Evolutionary conservation across 257 asterid genomes (phyloP).

Genomic region (Solanum dulcamara): DNA sequence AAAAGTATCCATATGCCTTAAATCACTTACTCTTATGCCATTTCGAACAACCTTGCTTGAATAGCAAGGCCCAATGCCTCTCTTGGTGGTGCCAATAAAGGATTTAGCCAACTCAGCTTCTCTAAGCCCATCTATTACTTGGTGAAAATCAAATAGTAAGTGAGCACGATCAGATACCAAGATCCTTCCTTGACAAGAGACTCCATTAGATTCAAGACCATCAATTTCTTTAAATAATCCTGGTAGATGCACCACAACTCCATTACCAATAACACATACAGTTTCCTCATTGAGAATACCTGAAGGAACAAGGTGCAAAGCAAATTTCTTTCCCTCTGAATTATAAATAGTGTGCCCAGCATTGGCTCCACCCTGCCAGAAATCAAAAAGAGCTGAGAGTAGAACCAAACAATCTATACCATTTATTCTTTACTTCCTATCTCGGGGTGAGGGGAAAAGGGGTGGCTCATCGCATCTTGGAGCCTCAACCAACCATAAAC

Average conservation of each 20-base stretch:
- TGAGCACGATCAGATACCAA: conserved; percentile 80
- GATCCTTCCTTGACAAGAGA: conserved; percentile 68
- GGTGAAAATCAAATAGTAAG: conserved; percentile 76
- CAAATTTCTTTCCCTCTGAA: conserved; percentile 81
- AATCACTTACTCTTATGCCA: conserved; percentile 76
- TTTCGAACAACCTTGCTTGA: no score
- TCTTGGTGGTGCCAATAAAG: conserved; percentile 75
- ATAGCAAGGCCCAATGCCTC: conserved; percentile 99
- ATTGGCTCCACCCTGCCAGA: conserved; percentile 99
- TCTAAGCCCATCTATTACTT: conserved; percentile 63
- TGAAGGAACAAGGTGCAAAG: conserved; percentile 88
- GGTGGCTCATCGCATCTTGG: no score
- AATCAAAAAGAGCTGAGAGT: no score
- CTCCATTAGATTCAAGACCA: conserved; percentile 67
- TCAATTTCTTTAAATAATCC: conserved; percentile 74
- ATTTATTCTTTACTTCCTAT: no score
- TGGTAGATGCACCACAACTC: conserved; percentile 79
- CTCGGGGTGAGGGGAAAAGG: no score
- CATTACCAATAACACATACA: conserved; percentile 61
- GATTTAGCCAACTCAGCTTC: conserved; percentile 84
- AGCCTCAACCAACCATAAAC: no score
- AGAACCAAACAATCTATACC: no score
- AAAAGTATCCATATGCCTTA: conserved; percentile 84
- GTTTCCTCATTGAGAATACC: conserved; percentile 16
- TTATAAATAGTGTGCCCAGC: conserved; percentile 92